phyloP scores from a whole-genome alignment of 2,329 filamentous ascomycete species.

The Trichoderma afroharzianum region DNA sequence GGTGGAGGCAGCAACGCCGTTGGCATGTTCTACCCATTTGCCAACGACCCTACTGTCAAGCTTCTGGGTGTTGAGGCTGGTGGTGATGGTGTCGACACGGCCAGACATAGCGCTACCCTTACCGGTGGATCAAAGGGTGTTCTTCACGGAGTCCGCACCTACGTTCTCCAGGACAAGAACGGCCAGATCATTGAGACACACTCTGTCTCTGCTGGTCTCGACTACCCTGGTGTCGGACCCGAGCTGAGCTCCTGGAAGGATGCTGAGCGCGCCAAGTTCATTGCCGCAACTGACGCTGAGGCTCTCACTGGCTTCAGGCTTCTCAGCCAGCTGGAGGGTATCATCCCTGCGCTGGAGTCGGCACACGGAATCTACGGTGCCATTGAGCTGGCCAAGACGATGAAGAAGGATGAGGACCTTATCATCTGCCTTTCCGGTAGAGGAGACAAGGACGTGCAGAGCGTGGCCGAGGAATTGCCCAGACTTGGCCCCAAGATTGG shows the following conservation, averaged over 20 bases:
- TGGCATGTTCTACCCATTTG: conserved; percentile 98
- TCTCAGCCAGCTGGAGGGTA: conserved; percentile 85
- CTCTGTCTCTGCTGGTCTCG: conserved; percentile 91
- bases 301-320: conserved; percentile 84
- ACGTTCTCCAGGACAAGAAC: conserved; percentile 87
- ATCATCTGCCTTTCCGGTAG: conserved; percentile 92
- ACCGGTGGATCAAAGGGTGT: conserved; percentile 86
- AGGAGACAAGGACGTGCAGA: conserved; percentile 98
- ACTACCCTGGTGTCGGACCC: conserved; percentile 95
- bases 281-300: conserved; percentile 87
- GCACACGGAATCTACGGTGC: conserved; percentile 90
- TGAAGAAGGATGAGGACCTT: conserved; percentile 82
- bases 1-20: conserved; percentile 92
- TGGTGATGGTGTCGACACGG: conserved; percentile 85
- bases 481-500: conserved; percentile 84
- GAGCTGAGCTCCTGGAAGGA: conserved; percentile 95
- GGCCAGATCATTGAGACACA: conserved; percentile 95
- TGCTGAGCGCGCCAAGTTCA: conserved; percentile 76
- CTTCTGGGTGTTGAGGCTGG: conserved; percentile 92
- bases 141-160: conserved; percentile 91
- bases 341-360: conserved; percentile 92
- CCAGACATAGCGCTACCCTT: conserved; percentile 82
- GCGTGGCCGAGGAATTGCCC: conserved; percentile 90
- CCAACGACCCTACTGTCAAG: conserved; percentile 78
- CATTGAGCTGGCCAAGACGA: conserved; percentile 85